phyloP scores from a whole-genome alignment of 129 eudicot species.

The Calendula officinalis region DNA sequence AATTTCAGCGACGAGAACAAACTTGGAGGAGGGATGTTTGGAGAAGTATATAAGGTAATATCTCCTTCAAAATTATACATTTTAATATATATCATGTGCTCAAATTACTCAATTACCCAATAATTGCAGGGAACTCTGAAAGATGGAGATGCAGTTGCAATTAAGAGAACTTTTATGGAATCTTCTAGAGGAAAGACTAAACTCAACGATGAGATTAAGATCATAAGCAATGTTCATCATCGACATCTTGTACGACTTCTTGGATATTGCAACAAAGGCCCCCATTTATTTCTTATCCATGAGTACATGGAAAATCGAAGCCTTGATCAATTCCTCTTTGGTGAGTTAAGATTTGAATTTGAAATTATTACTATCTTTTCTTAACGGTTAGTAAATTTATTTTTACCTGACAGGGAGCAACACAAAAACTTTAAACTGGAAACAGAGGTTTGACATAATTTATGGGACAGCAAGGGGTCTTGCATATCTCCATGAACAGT shows the following conservation, averaged over 20 bases:
- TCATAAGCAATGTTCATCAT: conserved; percentile 66
- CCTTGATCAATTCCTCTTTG: conserved; percentile 56
- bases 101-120: too few relatives aligned
- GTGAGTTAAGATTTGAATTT: conserved; percentile 17
- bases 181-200: conserved; percentile 45
- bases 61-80: too few relatives aligned
- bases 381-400: background rate
- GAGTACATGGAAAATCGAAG: conserved; percentile 64
- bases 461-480: conserved; percentile 62
- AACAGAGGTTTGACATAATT: conserved; percentile 50
- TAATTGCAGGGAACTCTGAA: conserved; percentile 43
- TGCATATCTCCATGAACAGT: conserved; percentile 67
- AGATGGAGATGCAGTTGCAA: conserved; percentile 49
- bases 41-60: conserved; percentile 58
- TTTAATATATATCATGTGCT: too few relatives aligned
- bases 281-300: conserved; percentile 50
- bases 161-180: conserved; percentile 37
- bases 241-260: conserved; percentile 55
- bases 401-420: conserved; percentile 35
- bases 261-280: conserved; percentile 52
- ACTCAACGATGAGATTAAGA: conserved; percentile 54
- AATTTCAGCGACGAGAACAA: conserved; percentile 42
- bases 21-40: conserved; percentile 49
- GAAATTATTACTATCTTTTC: background rate
- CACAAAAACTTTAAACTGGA: conserved; percentile 42